Conservation (phyloP, 2,329 filamentous ascomycete species). For the Aureobasidium melanogenum region DNA sequence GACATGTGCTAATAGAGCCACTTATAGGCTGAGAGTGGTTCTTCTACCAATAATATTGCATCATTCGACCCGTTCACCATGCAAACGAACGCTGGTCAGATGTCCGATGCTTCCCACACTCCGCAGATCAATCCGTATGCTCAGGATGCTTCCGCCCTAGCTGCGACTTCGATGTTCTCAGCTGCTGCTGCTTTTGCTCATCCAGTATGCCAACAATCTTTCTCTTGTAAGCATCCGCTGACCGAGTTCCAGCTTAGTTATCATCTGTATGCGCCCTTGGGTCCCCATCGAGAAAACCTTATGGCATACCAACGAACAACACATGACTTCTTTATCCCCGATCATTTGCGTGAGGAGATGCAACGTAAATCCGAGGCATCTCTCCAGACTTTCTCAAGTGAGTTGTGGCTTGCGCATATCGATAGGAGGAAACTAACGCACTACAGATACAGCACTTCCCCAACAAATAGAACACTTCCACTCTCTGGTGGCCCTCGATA, state of each 20-base stretch:
- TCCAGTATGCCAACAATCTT: slow-evolving; percentile 26
- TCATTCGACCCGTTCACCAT: slow-evolving; percentile 38
- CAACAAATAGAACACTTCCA: slow-evolving; percentile 77
- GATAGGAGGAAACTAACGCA: slow-evolving; percentile 33
- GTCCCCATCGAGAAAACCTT: slow-evolving; percentile 72
- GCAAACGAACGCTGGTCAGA: slow-evolving; percentile 16
- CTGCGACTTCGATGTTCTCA: slow-evolving; percentile 58
- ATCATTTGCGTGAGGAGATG: slow-evolving; percentile 76
- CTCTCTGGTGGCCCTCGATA: slow-evolving; percentile 82
- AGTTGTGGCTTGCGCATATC: slow-evolving; percentile 19
- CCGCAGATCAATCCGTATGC: slow-evolving; percentile 58
- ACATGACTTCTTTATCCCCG: slow-evolving; percentile 86
- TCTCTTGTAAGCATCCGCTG: background rate
- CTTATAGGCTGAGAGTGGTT: slow-evolving; percentile 23
- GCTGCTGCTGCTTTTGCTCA: slow-evolving; percentile 48
- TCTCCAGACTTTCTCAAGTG: slow-evolving; percentile 73
- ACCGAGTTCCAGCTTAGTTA: slow-evolving; percentile 53
- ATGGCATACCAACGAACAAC: slow-evolving; percentile 76
- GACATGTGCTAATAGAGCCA: background rate
- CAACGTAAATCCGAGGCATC: slow-evolving; percentile 82
- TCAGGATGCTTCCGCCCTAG: slow-evolving; percentile 56
- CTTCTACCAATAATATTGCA: slow-evolving; percentile 24
- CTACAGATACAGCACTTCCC: slow-evolving; percentile 53
- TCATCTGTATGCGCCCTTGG: slow-evolving; percentile 84
- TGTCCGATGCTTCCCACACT: slow-evolving; percentile 24